Percentiles rank a stretch among this genome's conserved stretches.
Evolutionary conservation across 2,329 filamentous ascomycete species (phyloP).

Genomic region (Aspergillus glaucus): DNA sequence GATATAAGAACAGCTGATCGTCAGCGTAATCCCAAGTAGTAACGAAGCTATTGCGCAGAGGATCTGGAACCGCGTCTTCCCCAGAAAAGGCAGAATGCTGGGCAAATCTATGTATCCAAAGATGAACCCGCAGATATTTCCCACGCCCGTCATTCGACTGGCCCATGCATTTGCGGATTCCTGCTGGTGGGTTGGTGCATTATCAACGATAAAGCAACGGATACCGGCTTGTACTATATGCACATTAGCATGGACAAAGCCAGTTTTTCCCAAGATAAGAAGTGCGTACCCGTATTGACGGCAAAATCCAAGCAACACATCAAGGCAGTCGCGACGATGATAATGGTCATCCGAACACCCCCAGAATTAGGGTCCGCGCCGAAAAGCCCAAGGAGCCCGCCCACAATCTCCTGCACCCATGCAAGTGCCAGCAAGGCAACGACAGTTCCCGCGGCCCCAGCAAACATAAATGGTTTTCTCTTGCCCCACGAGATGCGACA

Average conservation of each 20-base stretch:
- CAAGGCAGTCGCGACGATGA: conserved; percentile 73
- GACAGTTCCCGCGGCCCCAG: conserved; percentile 61
- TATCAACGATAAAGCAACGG: conserved; percentile 88
- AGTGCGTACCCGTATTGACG: conserved; percentile 70
- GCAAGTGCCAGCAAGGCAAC: conserved; percentile 62
- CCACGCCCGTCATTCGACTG: conserved; percentile 74
- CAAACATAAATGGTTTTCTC: conserved; percentile 74
- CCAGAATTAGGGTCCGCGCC: conserved; percentile 61
- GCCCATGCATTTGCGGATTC: conserved; percentile 93
- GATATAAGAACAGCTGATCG: conserved; percentile 63
- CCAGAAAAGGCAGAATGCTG: conserved; percentile 68
- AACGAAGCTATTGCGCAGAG: conserved; percentile 80
- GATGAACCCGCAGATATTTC: conserved; percentile 85
- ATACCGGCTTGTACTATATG: conserved; percentile 75
- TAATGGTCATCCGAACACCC: conserved; percentile 59
- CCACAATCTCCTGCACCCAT: conserved; percentile 68
- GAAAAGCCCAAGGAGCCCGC: conserved; percentile 61
- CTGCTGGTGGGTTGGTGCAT: conserved; percentile 86
- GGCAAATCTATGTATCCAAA: conserved; percentile 80
- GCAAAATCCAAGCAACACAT: conserved; percentile 90
- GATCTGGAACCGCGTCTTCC: conserved; percentile 85
- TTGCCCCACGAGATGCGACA: conserved; percentile 70
- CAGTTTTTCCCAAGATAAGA: conserved; percentile 4
- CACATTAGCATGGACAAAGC: conserved; percentile 4
- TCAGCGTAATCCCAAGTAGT: conserved; percentile 61